Evolutionary conservation across 805 yeast species (phyloP).

Genomic region (Wickerhamiella bombiphila): DNA sequence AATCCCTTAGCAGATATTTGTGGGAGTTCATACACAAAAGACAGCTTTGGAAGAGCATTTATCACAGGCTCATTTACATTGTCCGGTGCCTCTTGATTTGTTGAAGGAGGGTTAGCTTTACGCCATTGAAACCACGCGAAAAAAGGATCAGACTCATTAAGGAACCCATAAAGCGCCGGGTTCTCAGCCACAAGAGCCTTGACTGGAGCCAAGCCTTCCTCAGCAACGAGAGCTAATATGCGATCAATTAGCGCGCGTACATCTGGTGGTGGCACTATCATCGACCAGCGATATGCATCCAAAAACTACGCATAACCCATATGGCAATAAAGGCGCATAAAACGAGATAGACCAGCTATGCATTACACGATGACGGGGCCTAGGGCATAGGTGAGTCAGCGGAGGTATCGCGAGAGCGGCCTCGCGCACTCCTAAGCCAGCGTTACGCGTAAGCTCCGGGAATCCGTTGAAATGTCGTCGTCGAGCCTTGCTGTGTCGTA

Average conservation of each 20-base stretch:
- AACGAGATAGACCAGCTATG: too few species aligned
- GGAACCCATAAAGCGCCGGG: conserved; percentile 45
- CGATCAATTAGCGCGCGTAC: conserved; percentile 42
- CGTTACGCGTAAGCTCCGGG: too few species aligned
- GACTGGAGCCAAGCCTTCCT: neutral
- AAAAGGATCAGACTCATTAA: conserved; percentile 39
- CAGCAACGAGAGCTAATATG: conserved; percentile 26
- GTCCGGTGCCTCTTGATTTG: neutral
- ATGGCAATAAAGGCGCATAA: too few species aligned
- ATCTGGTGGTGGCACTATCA: conserved; percentile 41
- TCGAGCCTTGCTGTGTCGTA: conserved; percentile 17
- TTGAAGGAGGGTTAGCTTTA: neutral
- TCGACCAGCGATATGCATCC: too few species aligned
- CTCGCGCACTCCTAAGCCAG: too few species aligned
- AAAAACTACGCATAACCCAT: too few species aligned
- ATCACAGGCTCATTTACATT: conserved; percentile 11
- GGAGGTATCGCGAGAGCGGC: too few species aligned
- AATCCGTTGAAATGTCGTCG: conserved; percentile 19
- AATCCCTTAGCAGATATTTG: conserved; percentile 47
- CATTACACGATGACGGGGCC: too few species aligned
- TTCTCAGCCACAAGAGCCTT: conserved; percentile 19
- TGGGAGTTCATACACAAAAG: conserved; percentile 14
- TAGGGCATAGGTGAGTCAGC: too few species aligned
- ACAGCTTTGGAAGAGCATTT: conserved; percentile 19
- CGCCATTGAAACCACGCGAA: conserved; percentile 41